Conservation (phyloP, 1,284 basidiomycete genomes). For the Microbotryum violaceum region DNA sequence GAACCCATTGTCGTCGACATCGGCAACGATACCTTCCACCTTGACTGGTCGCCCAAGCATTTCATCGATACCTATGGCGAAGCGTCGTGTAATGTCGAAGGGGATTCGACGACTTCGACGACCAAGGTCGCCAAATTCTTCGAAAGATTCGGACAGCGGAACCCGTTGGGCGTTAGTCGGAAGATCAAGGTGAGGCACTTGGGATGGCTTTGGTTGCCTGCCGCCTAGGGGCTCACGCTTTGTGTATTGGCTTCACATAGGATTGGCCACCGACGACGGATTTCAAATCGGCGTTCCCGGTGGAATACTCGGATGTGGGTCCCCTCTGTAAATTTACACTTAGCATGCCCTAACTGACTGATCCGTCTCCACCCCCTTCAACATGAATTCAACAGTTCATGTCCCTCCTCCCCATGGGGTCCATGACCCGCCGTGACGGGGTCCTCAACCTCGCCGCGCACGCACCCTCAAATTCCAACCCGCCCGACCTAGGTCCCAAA, state of each 20-base stretch:
- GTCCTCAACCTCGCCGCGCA: slow-evolving; percentile 73
- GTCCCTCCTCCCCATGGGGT: slow-evolving; percentile 71
- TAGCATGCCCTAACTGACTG: background rate
- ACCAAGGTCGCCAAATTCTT: slow-evolving; percentile 74
- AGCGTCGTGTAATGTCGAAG: slow-evolving; percentile 49
- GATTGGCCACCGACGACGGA: slow-evolving; percentile 87
- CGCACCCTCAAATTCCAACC: slow-evolving; percentile 72
- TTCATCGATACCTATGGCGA: slow-evolving; percentile 62
- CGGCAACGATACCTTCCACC: slow-evolving; percentile 42
- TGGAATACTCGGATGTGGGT: slow-evolving; percentile 64
- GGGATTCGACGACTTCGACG: slow-evolving; percentile 46
- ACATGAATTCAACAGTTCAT: slow-evolving; percentile 61
- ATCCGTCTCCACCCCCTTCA: background rate
- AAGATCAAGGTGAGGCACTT: slow-evolving; percentile 64
- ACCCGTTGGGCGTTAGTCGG: slow-evolving; percentile 51
- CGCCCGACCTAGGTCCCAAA: slow-evolving; percentile 75
- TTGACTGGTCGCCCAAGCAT: slow-evolving; percentile 71
- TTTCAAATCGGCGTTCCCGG: slow-evolving; percentile 73
- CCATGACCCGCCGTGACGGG: slow-evolving; percentile 80
- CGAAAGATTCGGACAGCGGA: slow-evolving; percentile 61
- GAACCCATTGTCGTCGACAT: slow-evolving; percentile 67
- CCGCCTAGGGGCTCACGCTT: background rate
- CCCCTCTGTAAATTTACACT: background rate
- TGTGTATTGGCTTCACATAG: slow-evolving; percentile 41
- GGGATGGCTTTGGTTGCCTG: slow-evolving; percentile 3